A percentile compares a stretch with the other conserved stretches of the same genome.
Evolutionary conservation across 345 rosid genomes (phyloP).

Genomic region (Brassica incana): DNA sequence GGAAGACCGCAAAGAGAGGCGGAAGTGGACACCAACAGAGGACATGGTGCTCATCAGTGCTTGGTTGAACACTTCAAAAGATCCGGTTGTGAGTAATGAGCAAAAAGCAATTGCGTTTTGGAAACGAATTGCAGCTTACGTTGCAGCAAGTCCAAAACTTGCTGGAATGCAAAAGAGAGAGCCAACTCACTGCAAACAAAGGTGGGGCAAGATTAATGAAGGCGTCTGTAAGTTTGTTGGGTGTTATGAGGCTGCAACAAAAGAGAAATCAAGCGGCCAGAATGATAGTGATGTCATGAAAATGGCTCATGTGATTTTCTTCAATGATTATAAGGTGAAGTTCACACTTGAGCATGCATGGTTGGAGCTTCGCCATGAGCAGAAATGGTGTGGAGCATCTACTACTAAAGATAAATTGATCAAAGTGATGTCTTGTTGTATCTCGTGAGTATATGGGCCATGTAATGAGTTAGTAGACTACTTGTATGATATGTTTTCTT

Average conservation of each 20-base stretch:
- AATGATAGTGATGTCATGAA: not conserved
- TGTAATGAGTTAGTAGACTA: too few species aligned
- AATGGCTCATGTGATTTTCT: not conserved
- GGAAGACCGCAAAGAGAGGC: not conserved
- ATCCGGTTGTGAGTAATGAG: not conserved
- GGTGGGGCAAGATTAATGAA: not conserved
- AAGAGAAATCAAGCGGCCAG: not conserved
- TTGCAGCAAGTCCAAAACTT: not conserved
- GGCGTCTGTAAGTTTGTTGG: not conserved
- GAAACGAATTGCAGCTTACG: not conserved
- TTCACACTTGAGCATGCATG: not conserved
- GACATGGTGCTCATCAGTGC: not conserved
- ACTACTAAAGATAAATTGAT: too few species aligned
- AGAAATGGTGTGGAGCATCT: too few species aligned
- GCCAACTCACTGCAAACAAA: not conserved
- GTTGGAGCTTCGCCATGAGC: not conserved
- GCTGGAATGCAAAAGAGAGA: not conserved
- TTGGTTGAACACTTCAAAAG: not conserved
- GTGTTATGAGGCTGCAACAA: not conserved
- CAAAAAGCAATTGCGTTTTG: not conserved
- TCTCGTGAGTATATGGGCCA: too few species aligned
- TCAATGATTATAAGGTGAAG: not conserved
- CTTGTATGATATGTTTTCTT: too few species aligned
- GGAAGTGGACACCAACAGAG: not conserved
- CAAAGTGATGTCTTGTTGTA: too few species aligned